Percentiles rank a stretch among this genome's conserved stretches.
Conservation (phyloP, 371 early-diverging fungal genomes). For the Fennellomyces sp. region DNA sequence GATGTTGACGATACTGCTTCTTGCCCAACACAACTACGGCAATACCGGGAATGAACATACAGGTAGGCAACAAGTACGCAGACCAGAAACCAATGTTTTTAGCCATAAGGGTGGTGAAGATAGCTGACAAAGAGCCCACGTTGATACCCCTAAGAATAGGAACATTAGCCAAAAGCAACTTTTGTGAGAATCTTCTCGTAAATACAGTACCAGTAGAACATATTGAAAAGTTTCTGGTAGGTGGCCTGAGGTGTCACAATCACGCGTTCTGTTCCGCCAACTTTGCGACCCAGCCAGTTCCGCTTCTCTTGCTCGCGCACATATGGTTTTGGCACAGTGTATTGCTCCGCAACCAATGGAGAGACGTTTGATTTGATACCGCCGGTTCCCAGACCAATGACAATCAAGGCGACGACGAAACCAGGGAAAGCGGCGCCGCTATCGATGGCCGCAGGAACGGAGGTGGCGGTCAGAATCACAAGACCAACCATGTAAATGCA, state of each 20-base stretch:
- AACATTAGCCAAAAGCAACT: constrained; percentile 8
- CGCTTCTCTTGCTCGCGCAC: constrained; percentile 25
- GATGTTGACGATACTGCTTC: constrained; percentile 50
- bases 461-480: constrained; percentile 66
- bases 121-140: constrained; percentile 65
- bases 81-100: constrained; percentile 58
- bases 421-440: constrained; percentile 64
- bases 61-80: constrained; percentile 64
- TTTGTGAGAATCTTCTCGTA: no score
- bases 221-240: constrained; percentile 49
- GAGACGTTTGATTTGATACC: constrained; percentile 59
- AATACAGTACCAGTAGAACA: constrained; percentile 71
- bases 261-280: constrained; percentile 26
- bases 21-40: constrained; percentile 55
- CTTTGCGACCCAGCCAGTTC: constrained; percentile 8
- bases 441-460: constrained; percentile 58
- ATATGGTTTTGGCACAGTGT: constrained; percentile 29
- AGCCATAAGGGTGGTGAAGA: constrained; percentile 56
- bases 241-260: constrained; percentile 56
- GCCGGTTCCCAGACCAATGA: constrained; percentile 71
- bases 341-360: constrained; percentile 56
- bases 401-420: constrained; percentile 63
- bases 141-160: constrained; percentile 49
- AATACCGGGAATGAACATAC: constrained; percentile 65
- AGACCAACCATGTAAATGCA: constrained; percentile 73